phyloP scores from a whole-genome alignment of 1,284 basidiomycete genomes.

The Cutaneotrichosporon dermatis region DNA sequence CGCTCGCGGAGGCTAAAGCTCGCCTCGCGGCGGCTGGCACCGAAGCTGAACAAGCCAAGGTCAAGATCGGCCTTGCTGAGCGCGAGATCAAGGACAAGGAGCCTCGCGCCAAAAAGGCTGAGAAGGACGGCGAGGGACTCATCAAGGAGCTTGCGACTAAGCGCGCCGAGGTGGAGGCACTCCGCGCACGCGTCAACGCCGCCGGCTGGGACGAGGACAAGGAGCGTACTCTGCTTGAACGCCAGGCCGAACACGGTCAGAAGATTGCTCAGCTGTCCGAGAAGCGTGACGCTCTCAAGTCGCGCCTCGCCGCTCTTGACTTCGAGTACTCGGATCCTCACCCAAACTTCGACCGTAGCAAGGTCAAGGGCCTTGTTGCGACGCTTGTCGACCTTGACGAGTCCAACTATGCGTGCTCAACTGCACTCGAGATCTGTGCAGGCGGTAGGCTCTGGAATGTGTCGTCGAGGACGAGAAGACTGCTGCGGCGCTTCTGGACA shows the following conservation, averaged over 20 bases:
- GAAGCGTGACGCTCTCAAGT: conserved; percentile 70
- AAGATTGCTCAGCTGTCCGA: conserved; percentile 62
- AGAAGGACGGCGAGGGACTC: conserved; percentile 72
- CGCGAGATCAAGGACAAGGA: conserved; percentile 77
- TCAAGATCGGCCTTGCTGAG: conserved; percentile 72
- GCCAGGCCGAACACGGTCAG: conserved; percentile 58
- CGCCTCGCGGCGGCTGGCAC: conserved; percentile 70
- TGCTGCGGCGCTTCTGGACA: conserved; percentile 76
- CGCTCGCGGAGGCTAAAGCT: conserved; percentile 81
- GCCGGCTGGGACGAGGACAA: conserved; percentile 77
- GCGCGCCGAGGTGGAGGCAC: conserved; percentile 59
- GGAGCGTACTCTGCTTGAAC: conserved; percentile 62
- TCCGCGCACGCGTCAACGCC: conserved; percentile 57
- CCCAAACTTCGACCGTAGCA: conserved; percentile 75
- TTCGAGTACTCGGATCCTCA: conserved; percentile 78
- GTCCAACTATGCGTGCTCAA: conserved; percentile 70
- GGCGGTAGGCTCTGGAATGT: conserved; percentile 91
- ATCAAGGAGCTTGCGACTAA: conserved; percentile 63
- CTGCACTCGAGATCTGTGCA: conserved; percentile 89
- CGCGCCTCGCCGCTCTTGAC: conserved; percentile 66
- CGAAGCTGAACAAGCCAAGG: conserved; percentile 78
- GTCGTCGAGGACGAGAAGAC: conserved; percentile 87
- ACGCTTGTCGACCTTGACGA: conserved; percentile 71
- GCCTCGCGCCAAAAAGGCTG: conserved; percentile 74
- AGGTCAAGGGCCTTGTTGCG: conserved; percentile 92